Evolutionary conservation across 257 asterid genomes (phyloP).

Genomic region (Jasminum sambac): DNA sequence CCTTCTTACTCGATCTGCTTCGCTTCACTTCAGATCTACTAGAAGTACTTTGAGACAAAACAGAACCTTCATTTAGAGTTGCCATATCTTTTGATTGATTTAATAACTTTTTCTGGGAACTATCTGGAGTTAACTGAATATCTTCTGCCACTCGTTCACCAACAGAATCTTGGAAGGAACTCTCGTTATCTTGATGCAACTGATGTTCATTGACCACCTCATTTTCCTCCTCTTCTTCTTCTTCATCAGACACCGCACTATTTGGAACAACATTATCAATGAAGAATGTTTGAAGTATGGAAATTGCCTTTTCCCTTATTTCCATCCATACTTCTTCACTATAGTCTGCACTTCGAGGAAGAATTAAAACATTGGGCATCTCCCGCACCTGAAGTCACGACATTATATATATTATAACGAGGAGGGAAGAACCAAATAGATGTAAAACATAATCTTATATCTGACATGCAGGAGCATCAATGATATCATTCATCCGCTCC

Average conservation of each 20-base stretch:
- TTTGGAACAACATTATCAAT: conserved; percentile 69
- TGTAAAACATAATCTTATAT: background rate
- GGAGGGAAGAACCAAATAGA: background rate
- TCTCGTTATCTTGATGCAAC: conserved; percentile 47
- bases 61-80: conserved; percentile 65
- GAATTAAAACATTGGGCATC: conserved; percentile 99
- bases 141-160: conserved; percentile 53
- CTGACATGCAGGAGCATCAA: background rate
- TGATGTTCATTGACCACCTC: conserved; percentile 55
- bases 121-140: conserved; percentile 51
- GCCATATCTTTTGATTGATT: conserved; percentile 59
- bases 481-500: background rate
- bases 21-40: conserved; percentile 74
- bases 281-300: conserved; percentile 79
- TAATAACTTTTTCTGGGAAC: conserved; percentile 65
- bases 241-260: conserved; percentile 85
- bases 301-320: conserved; percentile 87
- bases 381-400: conserved; percentile 71
- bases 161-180: conserved; percentile 58
- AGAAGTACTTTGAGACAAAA: conserved; percentile 51
- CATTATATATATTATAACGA: conserved; percentile 11
- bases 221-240: conserved; percentile 59
- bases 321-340: conserved; percentile 99
- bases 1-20: conserved; percentile 95
- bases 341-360: conserved; percentile 98